These are phyloP conservation scores for Aurantiochytrium sp. DNA, from an alignment of 108 stramenopile genomes.

Conservation along the genomic window DNA sequence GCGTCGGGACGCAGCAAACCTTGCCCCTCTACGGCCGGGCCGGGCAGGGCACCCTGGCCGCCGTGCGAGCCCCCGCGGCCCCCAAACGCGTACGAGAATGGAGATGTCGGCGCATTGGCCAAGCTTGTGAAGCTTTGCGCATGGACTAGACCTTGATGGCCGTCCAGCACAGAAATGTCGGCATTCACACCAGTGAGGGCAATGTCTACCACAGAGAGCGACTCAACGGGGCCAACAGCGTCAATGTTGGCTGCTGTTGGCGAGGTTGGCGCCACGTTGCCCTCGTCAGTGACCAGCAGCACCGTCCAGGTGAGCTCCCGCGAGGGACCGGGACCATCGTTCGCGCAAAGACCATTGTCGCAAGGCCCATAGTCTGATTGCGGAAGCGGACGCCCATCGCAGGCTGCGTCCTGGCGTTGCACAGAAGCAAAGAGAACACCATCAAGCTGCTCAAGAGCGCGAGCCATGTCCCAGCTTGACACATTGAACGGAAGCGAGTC, in stretches of 20 bases:
- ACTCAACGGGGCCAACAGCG: conserved; percentile 8
- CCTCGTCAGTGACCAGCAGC: not conserved
- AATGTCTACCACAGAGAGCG: not conserved
- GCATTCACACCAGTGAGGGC: not conserved
- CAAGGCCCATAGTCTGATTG: not conserved
- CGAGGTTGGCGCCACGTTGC: not conserved
- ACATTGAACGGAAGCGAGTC: not conserved
- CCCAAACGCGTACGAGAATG: conserved; percentile 33
- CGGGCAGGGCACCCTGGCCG: not conserved
- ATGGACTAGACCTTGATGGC: not conserved
- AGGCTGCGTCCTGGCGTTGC: not conserved
- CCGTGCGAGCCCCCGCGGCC: conserved; percentile 36
- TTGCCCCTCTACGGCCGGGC: not conserved
- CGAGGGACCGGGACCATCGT: not conserved
- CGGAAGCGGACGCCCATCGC: not conserved
- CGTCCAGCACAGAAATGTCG: not conserved
- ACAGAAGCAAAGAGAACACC: not conserved
- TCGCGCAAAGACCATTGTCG: not conserved
- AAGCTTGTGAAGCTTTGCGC: not conserved
- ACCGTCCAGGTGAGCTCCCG: conserved; percentile 8
- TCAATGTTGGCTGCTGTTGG: not conserved
- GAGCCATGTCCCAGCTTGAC: conserved; percentile 16
- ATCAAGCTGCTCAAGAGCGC: conserved; percentile 16
- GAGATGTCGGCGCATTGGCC: conserved; percentile 11
- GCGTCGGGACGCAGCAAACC: not conserved